Percentiles rank a stretch among this genome's conserved stretches.
phyloP scores from a whole-genome alignment of 805 yeast species.

The Nakazawaea wyomingensis region DNA sequence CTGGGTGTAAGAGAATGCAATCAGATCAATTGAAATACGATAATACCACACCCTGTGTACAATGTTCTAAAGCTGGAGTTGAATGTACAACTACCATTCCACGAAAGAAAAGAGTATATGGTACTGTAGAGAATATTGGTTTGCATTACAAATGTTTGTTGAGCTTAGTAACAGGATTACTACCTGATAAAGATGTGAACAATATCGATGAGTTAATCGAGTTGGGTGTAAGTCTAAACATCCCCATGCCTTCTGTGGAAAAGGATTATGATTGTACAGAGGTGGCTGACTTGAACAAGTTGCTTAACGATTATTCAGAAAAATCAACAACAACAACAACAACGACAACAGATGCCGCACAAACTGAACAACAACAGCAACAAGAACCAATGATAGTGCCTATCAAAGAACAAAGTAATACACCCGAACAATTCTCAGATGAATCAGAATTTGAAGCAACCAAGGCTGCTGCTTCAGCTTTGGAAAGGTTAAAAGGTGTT shows the following conservation, averaged over 20 bases:
- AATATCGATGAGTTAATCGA: constrained; percentile 36
- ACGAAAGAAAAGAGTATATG: constrained; percentile 35
- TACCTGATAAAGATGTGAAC: constrained; percentile 39
- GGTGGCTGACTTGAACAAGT: constrained; percentile 2
- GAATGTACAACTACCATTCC: constrained; percentile 38
- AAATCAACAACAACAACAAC: not conserved
- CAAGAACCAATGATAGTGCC: not conserved
- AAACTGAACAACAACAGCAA: not conserved
- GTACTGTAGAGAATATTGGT: constrained; percentile 37
- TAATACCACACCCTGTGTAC: constrained; percentile 33
- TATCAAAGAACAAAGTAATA: not conserved
- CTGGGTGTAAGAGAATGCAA: constrained; percentile 34
- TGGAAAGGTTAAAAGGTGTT: constrained; percentile 4
- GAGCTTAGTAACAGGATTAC: constrained; percentile 33
- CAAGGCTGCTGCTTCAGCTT: constrained; percentile 4
- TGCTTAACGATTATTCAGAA: not conserved
- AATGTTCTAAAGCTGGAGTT: constrained; percentile 31
- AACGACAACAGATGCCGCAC: not conserved
- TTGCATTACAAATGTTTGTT: constrained; percentile 38
- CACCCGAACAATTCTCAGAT: not conserved
- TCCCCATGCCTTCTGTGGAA: constrained; percentile 29
- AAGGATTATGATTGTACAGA: constrained; percentile 5
- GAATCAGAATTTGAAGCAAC: constrained; percentile 5
- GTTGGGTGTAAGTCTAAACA: constrained; percentile 27
- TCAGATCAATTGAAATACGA: constrained; percentile 28